Percentiles rank a stretch among this genome's conserved stretches.
These are phyloP conservation scores for Yamadazyma sp. DNA, from an alignment of 805 yeast genomes.

Conservation along the genomic window DNA sequence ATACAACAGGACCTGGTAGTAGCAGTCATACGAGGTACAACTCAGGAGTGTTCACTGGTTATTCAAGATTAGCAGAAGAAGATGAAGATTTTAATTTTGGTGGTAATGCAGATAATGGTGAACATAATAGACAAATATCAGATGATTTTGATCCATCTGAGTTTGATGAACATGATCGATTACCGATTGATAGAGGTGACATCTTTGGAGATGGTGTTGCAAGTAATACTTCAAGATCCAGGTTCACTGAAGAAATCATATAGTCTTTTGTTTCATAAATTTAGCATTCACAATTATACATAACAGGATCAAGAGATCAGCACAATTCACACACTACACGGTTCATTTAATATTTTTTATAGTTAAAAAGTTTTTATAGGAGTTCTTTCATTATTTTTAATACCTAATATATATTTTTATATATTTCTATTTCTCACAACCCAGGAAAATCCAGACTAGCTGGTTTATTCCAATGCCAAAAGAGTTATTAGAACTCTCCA, in stretches of 20 bases:
- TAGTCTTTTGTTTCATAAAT: too few relatives aligned
- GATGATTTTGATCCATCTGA: slow-evolving; percentile 14
- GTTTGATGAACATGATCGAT: slow-evolving; percentile 12
- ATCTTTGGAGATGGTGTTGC: slow-evolving; percentile 14
- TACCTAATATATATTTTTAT: too few relatives aligned
- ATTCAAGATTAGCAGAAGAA: slow-evolving; percentile 9
- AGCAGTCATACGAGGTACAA: slow-evolving; percentile 24
- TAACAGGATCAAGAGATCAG: too few relatives aligned
- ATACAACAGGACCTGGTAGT: slow-evolving; percentile 12
- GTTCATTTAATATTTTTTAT: too few relatives aligned
- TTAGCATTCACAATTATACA: too few relatives aligned
- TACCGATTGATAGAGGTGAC: slow-evolving; percentile 9
- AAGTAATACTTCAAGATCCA: slow-evolving; percentile 18
- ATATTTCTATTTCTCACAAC: too few relatives aligned
- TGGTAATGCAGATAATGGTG: background rate
- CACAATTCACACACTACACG: too few relatives aligned
- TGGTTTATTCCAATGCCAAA: too few relatives aligned
- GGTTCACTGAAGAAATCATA: slow-evolving; percentile 18
- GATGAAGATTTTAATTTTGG: slow-evolving; percentile 8
- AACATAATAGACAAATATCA: slow-evolving; percentile 7
- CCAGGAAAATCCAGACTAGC: too few relatives aligned
- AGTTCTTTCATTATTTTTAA: too few relatives aligned
- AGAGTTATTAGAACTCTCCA: too few relatives aligned
- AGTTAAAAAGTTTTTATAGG: too few relatives aligned
- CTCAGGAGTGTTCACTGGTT: slow-evolving; percentile 19